Conservation (phyloP, 2,329 filamentous ascomycete species). For the Fusarium mexicanum region DNA sequence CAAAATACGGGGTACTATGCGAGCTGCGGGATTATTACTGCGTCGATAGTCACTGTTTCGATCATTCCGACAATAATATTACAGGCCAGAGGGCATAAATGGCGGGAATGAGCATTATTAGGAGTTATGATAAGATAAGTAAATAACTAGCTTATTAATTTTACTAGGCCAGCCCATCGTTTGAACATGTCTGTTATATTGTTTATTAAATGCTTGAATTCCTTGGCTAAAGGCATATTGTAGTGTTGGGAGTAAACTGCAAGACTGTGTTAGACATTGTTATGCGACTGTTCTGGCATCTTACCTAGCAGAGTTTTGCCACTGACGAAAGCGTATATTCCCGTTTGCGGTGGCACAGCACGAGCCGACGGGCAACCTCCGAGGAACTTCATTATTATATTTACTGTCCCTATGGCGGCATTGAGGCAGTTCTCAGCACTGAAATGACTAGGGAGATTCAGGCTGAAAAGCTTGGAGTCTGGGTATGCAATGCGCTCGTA, state of each 20-base stretch:
- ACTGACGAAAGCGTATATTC: neutral
- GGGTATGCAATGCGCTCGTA: neutral
- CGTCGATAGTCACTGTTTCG: no score
- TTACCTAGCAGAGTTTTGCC: neutral
- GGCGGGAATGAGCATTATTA: no score
- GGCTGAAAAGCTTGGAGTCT: neutral
- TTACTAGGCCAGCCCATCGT: neutral
- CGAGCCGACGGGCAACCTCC: neutral
- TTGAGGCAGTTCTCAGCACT: neutral
- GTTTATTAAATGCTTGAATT: neutral
- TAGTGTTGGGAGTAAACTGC: neutral
- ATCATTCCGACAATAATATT: no score
- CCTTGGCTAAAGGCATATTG: neutral
- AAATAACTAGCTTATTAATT: no score
- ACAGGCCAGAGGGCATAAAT: no score
- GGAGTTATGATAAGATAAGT: no score
- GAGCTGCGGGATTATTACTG: no score
- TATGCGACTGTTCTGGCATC: rapidly evolving
- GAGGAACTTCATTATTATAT: neutral
- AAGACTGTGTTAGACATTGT: neutral
- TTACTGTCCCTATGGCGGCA: neutral
- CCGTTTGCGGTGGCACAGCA: neutral
- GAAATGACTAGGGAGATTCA: neutral
- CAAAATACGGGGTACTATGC: no score
- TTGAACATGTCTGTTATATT: neutral